Evolutionary conservation across 2,329 filamentous ascomycete species (phyloP).

Genomic region (Aspergillus sojae): DNA sequence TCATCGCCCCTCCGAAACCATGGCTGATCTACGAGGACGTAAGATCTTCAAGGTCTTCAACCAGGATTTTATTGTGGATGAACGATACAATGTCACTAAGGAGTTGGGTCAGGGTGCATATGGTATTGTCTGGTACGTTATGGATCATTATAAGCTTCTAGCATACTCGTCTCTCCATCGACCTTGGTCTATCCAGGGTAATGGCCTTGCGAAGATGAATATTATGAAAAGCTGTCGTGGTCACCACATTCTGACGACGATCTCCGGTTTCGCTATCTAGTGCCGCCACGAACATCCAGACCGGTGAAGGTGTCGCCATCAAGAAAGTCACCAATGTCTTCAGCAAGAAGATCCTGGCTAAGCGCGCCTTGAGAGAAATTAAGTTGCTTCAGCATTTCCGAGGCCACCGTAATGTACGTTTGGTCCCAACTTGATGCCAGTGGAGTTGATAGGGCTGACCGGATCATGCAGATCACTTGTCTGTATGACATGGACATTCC

Average conservation of each 20-base stretch:
- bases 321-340: slow-evolving; percentile 99
- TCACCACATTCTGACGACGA: slow-evolving; percentile 19
- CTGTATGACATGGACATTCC: slow-evolving; percentile 99
- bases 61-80: slow-evolving; percentile 98
- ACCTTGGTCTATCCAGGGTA: neutral
- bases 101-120: slow-evolving; percentile 98
- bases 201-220: neutral
- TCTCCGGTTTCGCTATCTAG: slow-evolving; percentile 50
- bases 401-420: slow-evolving; percentile 77
- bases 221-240: neutral
- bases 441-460: slow-evolving; percentile 39
- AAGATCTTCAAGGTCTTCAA: slow-evolving; percentile 99
- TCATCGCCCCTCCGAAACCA: slow-evolving; percentile 32
- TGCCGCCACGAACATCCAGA: slow-evolving; percentile 88
- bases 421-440: neutral
- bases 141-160: slow-evolving; percentile 9
- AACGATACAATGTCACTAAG: slow-evolving; percentile 98
- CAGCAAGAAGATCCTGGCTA: slow-evolving; percentile 99
- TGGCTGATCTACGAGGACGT: slow-evolving; percentile 68
- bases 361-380: slow-evolving; percentile 96
- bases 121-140: slow-evolving; percentile 89
- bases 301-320: slow-evolving; percentile 91
- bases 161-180: neutral
- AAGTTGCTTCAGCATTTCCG: slow-evolving; percentile 98
- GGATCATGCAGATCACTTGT: slow-evolving; percentile 78